phyloP scores from a whole-genome alignment of 257 asterid genomes.

The Eustoma russellianum region DNA sequence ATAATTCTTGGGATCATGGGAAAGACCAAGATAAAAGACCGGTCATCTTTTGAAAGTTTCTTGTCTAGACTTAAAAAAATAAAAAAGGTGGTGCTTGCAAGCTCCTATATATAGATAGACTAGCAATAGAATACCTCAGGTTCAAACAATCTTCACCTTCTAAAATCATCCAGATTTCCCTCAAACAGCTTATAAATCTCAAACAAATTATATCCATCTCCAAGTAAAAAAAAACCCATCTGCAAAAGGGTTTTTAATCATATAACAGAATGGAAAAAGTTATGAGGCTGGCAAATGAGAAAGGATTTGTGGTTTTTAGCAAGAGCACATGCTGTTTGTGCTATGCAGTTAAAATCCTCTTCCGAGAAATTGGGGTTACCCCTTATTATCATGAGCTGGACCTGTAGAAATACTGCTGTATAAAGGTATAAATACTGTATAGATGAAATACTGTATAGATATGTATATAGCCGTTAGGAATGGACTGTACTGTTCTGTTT shows the following conservation, averaged over 20 bases:
- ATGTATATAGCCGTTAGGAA: too few relatives aligned
- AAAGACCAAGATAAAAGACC: slow-evolving; percentile 14
- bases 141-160: slow-evolving; percentile 7
- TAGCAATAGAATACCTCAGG: slow-evolving; percentile 6
- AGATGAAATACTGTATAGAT: too few relatives aligned
- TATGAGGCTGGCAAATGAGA: slow-evolving; percentile 6
- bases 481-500: too few relatives aligned
- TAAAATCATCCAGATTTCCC: too few relatives aligned
- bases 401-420: too few relatives aligned
- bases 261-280: slow-evolving; percentile 16
- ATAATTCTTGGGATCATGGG: slow-evolving; percentile 14
- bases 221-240: too few relatives aligned
- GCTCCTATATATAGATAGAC: slow-evolving; percentile 25
- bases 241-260: neutral
- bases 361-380: slow-evolving; percentile 16
- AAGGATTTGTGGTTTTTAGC: slow-evolving; percentile 20
- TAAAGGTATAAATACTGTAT: too few relatives aligned
- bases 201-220: neutral
- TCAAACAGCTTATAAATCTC: neutral
- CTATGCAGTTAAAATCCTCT: slow-evolving; percentile 19
- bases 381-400: slow-evolving; percentile 18
- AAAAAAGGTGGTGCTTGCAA: slow-evolving; percentile 1
- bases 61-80: neutral
- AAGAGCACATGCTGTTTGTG: slow-evolving; percentile 30
- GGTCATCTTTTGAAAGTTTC: slow-evolving; percentile 16